phyloP scores from a whole-genome alignment of 495 filamentous ascomycete species.

The Tuber umbilicatum region DNA sequence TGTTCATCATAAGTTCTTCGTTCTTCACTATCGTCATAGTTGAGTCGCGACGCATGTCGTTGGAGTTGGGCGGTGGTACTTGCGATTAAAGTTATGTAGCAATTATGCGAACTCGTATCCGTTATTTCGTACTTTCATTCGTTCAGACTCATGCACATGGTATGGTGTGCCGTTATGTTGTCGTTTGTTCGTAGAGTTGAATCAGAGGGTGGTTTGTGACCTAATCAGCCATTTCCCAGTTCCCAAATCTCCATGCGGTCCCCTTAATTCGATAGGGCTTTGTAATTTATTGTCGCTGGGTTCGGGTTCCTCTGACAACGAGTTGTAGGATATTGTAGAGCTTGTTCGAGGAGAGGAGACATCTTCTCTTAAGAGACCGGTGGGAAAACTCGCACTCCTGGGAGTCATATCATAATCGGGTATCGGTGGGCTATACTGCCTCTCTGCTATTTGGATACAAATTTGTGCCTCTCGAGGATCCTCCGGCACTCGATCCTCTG shows the following conservation, averaged over 20 bases:
- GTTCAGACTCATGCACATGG: background rate
- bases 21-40: background rate
- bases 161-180: background rate
- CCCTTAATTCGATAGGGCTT: slow-evolving; percentile 4
- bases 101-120: background rate
- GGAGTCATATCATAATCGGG: slow-evolving; percentile 37
- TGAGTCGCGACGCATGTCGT: background rate
- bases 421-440: slow-evolving; percentile 33
- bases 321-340: background rate
- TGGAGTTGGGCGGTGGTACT: background rate
- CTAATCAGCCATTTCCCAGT: slow-evolving; percentile 27
- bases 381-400: slow-evolving; percentile 28
- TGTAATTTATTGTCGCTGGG: background rate
- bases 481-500: background rate
- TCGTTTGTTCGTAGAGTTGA: slow-evolving; percentile 20
- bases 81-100: background rate
- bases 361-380: slow-evolving; percentile 18
- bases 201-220: slow-evolving; percentile 23
- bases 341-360: background rate
- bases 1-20: background rate
- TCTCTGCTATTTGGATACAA: slow-evolving; percentile 21
- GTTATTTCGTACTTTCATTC: background rate
- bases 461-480: background rate
- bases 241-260: slow-evolving; percentile 20
- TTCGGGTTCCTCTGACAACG: background rate